These are phyloP conservation scores for Juncus inflexus DNA, from an alignment of 176 grass and related monocot genomes.

Conservation along the genomic window DNA sequence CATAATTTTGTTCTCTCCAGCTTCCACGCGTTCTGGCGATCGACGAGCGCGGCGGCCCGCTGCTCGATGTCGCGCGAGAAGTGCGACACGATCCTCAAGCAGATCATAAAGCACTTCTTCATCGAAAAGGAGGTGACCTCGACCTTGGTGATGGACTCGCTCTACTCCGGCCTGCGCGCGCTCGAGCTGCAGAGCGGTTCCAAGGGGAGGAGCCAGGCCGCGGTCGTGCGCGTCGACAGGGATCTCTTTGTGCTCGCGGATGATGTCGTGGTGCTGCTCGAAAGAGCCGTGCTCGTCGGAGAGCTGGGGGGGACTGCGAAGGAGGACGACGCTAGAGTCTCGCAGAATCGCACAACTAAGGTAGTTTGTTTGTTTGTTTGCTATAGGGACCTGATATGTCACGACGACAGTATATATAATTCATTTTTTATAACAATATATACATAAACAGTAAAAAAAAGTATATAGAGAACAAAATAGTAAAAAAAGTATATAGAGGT, in stretches of 20 bases:
- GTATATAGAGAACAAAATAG: too few species aligned
- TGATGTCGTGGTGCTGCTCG: constrained; percentile 68
- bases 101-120: constrained; percentile 85
- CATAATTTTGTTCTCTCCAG: constrained; percentile 44
- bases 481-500: too few species aligned
- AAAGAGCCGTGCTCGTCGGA: constrained; percentile 34
- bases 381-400: too few species aligned
- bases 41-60: constrained; percentile 48
- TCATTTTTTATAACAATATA: too few species aligned
- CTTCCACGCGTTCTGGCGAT: constrained; percentile 75
- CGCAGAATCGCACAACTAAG: too few species aligned
- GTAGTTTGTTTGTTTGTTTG: too few species aligned
- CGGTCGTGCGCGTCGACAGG: constrained; percentile 62
- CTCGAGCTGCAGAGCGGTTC: constrained; percentile 50
- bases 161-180: constrained; percentile 65
- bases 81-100: constrained; percentile 59
- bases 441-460: too few species aligned
- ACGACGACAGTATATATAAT: too few species aligned
- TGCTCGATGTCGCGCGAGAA: constrained; percentile 74
- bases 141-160: constrained; percentile 84
- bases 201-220: constrained; percentile 43
- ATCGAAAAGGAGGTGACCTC: constrained; percentile 92
- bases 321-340: too few species aligned
- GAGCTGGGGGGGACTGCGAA: too few species aligned
- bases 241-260: constrained; percentile 84